Evolutionary conservation across 495 filamentous ascomycete species (phyloP), one percentile per base, ranked within the genome.

Genomic region (Podospora didyma): DNA sequence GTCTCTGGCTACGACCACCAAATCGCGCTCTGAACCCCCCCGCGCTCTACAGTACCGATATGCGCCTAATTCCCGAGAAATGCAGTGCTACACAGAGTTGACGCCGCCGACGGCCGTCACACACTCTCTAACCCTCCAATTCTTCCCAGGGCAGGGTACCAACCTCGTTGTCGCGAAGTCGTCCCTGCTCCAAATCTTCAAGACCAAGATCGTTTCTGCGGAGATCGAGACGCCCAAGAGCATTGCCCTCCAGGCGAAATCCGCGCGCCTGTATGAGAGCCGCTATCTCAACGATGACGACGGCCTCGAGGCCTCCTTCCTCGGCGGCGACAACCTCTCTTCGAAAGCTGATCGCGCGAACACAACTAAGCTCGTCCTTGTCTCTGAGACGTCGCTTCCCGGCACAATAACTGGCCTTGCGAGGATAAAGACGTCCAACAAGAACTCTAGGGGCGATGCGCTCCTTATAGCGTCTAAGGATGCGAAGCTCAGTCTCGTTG

Each of bases 51-150:
- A 62, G 26, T 19, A 61, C 26, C 57, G 64, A 69, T 53, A 71
- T 69, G 66, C 60, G 16, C 53, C 41, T 39, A 39, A 51, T 34
- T 51, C n/a, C 23, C 12, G 21, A 7, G 55, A 41, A 5, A 83
- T 83, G 80, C 80, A 83, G 65, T 81, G 78, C 76, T 97, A 97
- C 76, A 90, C 89, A 59, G 92, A 97, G 79, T 75, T 99, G 65
- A 83, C 90, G 62, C 86, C 94, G 73, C 91, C 94, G 20, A 95
- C 90, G 64, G 90, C 91, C 62, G 90, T 99, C 66, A 90, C 90
- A 54, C 89, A 96, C 75, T 89, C 93, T 35, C 69, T 97, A 64
- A 80, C 79, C 44, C 72, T 96, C 17, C 83, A 90, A 20, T 93
- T 99, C 65, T 73, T 86, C 42, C 86, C 85, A 26, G 73, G 89